Base-by-base conservation (phyloP, 2,329 filamentous ascomycete species). In the Arthrobotrys iridis region DNA sequence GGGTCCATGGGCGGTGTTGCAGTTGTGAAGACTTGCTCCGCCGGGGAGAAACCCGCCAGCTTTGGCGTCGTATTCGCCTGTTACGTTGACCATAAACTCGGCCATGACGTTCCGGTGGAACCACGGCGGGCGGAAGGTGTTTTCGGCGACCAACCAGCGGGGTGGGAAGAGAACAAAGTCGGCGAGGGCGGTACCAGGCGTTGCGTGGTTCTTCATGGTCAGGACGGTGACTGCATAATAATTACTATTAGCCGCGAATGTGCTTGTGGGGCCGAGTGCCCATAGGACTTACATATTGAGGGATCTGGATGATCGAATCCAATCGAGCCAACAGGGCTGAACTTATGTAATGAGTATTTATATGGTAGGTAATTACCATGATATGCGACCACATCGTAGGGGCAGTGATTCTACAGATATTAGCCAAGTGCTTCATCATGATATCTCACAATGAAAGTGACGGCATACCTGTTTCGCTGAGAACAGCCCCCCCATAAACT, bases 331-430 rank as follows among this genome's bases (percentile, higher is more conserved):
- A 93, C 88, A 45, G 88, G 88, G 82, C 90, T 91, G 85, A 93
- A 93, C 30, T 90, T 88, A 24, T 89, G 90, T 0, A 93, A 85
- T 79, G 93, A 91, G 83, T 93, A 93, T 82, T 93, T 93, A 86
- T 88, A 92, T 0, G 91, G 91, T 75, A 90, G 90, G 82, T 93
- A 93, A 77, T 88, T 91, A 46, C 91, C 91, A 80, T 93, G 91
- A 91, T 91, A 93, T 2, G 89, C 90, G 2, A 93, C 91, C 0
- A 93, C 87, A 78, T 93, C 91, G 79, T 93, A 93, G 0, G 91
- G 91, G 0, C 88, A 90, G 81, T 93, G 91, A 8, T 85, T 81
- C 82, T 93, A 91, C 30, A 43, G 8, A 35, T 11, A 13, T 28
- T 40, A 15, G 22, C 11, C 6, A 24, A 11, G 8, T 28, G 7